A percentile compares a stretch with the other conserved stretches of the same genome.
phyloP scores from a whole-genome alignment of 441 rosid genomes.

The Eruca vesicaria region DNA sequence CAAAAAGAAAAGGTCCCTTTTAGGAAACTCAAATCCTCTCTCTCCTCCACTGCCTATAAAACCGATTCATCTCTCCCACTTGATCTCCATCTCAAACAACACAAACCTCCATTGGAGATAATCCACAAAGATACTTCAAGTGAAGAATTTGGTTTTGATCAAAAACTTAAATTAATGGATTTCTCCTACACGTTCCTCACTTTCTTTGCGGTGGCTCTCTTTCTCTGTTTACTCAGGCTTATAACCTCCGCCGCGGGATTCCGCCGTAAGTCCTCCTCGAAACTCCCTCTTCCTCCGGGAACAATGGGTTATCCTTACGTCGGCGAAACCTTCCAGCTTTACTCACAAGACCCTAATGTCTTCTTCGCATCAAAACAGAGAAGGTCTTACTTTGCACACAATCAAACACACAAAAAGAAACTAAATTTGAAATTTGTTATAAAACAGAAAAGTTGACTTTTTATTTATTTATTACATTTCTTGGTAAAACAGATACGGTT shows the following conservation, averaged over 20 bases:
- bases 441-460: conserved; percentile 11
- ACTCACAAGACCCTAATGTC: conserved; percentile 81
- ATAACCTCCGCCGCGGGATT: conserved; percentile 16
- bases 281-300: conserved; percentile 75
- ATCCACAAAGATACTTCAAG: neutral
- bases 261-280: conserved; percentile 29
- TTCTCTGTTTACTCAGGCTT: conserved; percentile 21
- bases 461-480: neutral
- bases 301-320: conserved; percentile 90
- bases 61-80: conserved; percentile 24
- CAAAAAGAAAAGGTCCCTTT: conserved; percentile 14
- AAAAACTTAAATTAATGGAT: conserved; percentile 8
- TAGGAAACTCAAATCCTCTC: conserved; percentile 18
- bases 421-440: neutral
- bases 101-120: conserved; percentile 1
- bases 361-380: conserved; percentile 74
- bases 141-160: neutral
- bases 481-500: conserved; percentile 60
- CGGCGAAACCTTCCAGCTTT: conserved; percentile 91
- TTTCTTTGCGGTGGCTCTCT: conserved; percentile 22
- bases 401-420: neutral
- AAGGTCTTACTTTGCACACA: conserved; percentile 43
- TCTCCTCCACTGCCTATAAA: conserved; percentile 31
- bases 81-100: conserved; percentile 8
- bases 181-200: conserved; percentile 18